Percentiles rank a stretch among this genome's conserved stretches.
phyloP scores from a whole-genome alignment of 2,329 filamentous ascomycete species.

The Fusarium aywerte region DNA sequence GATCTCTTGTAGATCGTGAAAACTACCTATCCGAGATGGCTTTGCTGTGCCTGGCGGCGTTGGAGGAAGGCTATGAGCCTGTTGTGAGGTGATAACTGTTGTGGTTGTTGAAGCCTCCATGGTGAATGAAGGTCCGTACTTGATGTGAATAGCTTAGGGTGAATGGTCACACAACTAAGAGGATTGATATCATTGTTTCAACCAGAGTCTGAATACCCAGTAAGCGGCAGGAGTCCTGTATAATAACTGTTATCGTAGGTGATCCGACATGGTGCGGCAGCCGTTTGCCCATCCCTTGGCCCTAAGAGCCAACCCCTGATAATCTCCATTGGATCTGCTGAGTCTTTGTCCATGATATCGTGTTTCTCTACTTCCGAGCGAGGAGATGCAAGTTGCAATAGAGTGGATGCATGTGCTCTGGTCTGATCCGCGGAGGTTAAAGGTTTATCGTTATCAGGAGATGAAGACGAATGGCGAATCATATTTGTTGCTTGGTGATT shows the following conservation, averaged over 20 bases:
- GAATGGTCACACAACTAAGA: slow-evolving; percentile 4
- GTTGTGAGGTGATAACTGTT: slow-evolving; percentile 6
- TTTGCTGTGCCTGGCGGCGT: slow-evolving; percentile 55
- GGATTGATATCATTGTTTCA: slow-evolving; percentile 4
- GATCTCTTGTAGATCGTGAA: slow-evolving; percentile 38
- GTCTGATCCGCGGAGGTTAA: slow-evolving; percentile 44
- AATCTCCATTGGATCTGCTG: slow-evolving; percentile 21
- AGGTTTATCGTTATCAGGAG: slow-evolving; percentile 34
- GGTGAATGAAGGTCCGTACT: neutral
- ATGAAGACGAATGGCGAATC: slow-evolving; percentile 40
- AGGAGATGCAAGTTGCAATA: slow-evolving; percentile 48
- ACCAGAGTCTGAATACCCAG: neutral
- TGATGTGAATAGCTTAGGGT: slow-evolving; percentile 3
- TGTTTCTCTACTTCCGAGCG: slow-evolving; percentile 36
- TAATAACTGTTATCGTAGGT: slow-evolving; percentile 25
- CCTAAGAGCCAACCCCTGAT: slow-evolving; percentile 4
- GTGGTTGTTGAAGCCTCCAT: slow-evolving; percentile 42
- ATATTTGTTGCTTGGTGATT: slow-evolving; percentile 36
- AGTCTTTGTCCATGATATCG: slow-evolving; percentile 30
- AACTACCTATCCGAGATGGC: slow-evolving; percentile 51
- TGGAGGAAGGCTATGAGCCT: slow-evolving; percentile 49
- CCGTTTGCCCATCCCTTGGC: slow-evolving; percentile 17
- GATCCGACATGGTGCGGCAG: slow-evolving; percentile 25
- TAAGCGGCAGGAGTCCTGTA: slow-evolving; percentile 14
- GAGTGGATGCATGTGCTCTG: slow-evolving; percentile 32